phyloP scores from a whole-genome alignment of 208 protist species.

The Cochliopodium minus region DNA sequence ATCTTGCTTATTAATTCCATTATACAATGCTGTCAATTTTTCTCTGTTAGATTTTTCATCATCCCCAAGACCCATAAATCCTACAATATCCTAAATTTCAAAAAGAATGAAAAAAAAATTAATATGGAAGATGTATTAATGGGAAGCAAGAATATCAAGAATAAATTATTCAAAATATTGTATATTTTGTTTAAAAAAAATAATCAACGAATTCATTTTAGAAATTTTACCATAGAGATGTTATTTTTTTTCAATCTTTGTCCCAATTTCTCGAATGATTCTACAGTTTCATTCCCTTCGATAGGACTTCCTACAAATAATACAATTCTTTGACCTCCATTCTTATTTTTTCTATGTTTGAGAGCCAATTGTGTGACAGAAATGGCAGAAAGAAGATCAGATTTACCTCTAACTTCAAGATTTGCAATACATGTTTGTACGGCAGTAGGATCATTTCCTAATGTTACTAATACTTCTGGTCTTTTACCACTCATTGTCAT shows the following conservation, averaged over 20 bases:
- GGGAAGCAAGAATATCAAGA: background rate
- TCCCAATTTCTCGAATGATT: conserved; percentile 67
- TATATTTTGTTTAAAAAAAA: conserved; percentile 17
- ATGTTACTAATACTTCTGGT: conserved; percentile 73
- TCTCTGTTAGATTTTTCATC: no score
- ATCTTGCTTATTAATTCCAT: conserved; percentile 43
- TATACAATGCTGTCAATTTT: no score
- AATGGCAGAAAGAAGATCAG: conserved; percentile 62
- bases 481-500: conserved; percentile 69
- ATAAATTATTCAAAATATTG: no score
- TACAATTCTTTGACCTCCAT: conserved; percentile 76
- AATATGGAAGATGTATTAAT: background rate
- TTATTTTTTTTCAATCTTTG: conserved; percentile 87
- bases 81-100: no score
- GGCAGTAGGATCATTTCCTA: conserved; percentile 71
- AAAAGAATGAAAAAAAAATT: background rate
- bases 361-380: conserved; percentile 80
- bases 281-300: conserved; percentile 48
- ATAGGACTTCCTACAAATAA: conserved; percentile 88
- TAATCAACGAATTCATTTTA: conserved; percentile 52
- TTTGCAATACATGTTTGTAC: conserved; percentile 64
- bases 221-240: conserved; percentile 85
- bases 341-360: conserved; percentile 80
- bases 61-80: no score
- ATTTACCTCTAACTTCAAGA: conserved; percentile 56